Percentiles rank a stretch among this genome's conserved stretches.
Conservation (phyloP, 495 filamentous ascomycete genomes). For the Friedmanniomyces endolithicus region DNA sequence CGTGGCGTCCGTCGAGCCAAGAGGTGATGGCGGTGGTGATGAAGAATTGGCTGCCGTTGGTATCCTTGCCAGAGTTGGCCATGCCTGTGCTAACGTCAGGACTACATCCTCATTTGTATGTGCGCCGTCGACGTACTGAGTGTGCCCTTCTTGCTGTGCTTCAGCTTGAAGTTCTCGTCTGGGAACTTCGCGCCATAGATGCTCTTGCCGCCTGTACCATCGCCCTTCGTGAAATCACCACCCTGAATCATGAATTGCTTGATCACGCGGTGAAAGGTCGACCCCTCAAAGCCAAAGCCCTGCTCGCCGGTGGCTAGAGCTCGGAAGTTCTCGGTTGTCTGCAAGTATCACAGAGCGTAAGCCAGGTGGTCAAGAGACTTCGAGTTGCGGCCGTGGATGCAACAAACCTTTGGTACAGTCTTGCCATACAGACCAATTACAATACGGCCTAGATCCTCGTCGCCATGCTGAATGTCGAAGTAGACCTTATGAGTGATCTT, state of each 20-base stretch:
- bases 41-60: constrained; percentile 98
- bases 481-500: constrained; percentile 49
- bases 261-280: constrained; percentile 96
- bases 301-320: constrained; percentile 94
- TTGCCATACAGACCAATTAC: constrained; percentile 95
- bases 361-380: constrained; percentile 6
- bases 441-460: constrained; percentile 69
- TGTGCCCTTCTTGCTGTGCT: constrained; percentile 57
- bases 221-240: constrained; percentile 93
- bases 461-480: constrained; percentile 89
- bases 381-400: no score
- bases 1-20: constrained; percentile 69
- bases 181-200: constrained; percentile 91
- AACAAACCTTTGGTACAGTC: constrained; percentile 72
- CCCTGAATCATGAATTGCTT: constrained; percentile 99
- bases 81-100: constrained; percentile 43
- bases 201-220: constrained; percentile 95
- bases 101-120: background rate
- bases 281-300: constrained; percentile 91
- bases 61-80: constrained; percentile 96
- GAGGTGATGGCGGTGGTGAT: constrained; percentile 58
- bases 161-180: constrained; percentile 99
- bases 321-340: constrained; percentile 96
- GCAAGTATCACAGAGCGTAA: background rate
- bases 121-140: constrained; percentile 37